Base-by-base conservation (phyloP, 345 rosid species). In the Eucalyptus pauciflora region DNA sequence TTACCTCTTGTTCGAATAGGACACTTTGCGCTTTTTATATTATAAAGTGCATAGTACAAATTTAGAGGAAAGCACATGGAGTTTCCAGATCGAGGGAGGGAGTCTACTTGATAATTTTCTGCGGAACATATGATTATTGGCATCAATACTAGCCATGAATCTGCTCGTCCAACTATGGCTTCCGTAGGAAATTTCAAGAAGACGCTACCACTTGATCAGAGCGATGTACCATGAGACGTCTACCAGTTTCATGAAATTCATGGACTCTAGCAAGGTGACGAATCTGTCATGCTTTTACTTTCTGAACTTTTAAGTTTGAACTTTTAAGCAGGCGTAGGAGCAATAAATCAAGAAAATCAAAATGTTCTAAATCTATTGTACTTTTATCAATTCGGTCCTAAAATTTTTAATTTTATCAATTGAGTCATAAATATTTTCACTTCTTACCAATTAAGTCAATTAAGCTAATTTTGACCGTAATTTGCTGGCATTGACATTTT, bases 341-440 rank as follows among this genome's bases (percentile, higher is more conserved):
- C 15, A 5, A 20, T 10, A 41, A 37, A 20, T 71, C 13, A 52
- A 4, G 10, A 52, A 52, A 52, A 52, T 52, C 25, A 20, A 52
- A 52, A 52, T 0, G 25, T 52, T 52, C 5, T 8, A 52, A 52
- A 52, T 52, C 2, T 20, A 52, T 20, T 52, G 25, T 52, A 52
- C 0, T 52, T 52, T 52, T 52, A 52, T 18, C 2, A 52, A 1
- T 52, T 20, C 2, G 0, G 0, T 52, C 10, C 10, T 20, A 52
- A 52, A 52, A 52, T 4, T 52, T 20, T 20, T 7, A 52, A 18
- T 52, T 52, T 20, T 20, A 52, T 52, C 58, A 20, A 52, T 52
- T 52, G 25, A 18, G 0, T 52, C 25, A 3, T 52, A 52, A 52
- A 20, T 52, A 20, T 52, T 20, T 52, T 52, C 25, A 52, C 4